Evolutionary conservation across 176 grass and related monocot genomes (phyloP).

Genomic region (bread wheat (Triticum aestivum)): IWGSC_CS_RefSeq_v2.1 NC_057799.1:103740692-103741191

Average conservation of each 20-base stretch:
- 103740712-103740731: conserved; percentile 27
- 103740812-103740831: conserved; percentile 25
- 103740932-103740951: conserved; percentile 48
- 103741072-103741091: background rate
- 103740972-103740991: conserved; percentile 64
- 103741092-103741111: conserved; percentile 7
- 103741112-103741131: conserved; percentile 22
- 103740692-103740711: background rate
- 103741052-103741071: conserved; percentile 34
- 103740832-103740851: conserved; percentile 15
- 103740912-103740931: conserved; percentile 48
- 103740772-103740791: conserved; percentile 32
- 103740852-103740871: conserved; percentile 22
- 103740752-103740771: background rate
- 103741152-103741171: conserved; percentile 4
- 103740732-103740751: background rate
- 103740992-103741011: conserved; percentile 47
- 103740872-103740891: conserved; percentile 46
- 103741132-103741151: conserved; percentile 24
- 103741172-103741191: conserved; percentile 16
- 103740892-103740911: conserved; percentile 55
- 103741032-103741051: conserved; percentile 30
- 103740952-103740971: conserved; percentile 65
- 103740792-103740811: conserved; percentile 45
- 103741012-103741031: background rate